Conservation (phyloP, 2,329 filamentous ascomycete species). For the Ophiocordyceps sinensis region DNA sequence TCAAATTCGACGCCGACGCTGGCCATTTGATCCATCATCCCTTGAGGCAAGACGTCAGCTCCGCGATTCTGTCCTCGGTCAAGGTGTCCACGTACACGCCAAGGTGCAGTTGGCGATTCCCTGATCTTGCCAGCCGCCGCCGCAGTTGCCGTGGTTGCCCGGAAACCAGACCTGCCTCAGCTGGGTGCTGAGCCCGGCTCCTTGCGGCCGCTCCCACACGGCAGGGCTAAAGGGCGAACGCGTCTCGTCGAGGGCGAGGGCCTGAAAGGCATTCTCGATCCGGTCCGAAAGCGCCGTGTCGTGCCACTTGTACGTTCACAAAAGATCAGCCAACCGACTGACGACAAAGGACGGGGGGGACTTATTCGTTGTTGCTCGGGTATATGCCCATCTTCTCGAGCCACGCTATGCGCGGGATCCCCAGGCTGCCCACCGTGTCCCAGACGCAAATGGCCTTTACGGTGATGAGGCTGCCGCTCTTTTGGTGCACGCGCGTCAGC, state of each 20-base stretch:
- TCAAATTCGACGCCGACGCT: slow-evolving; percentile 37
- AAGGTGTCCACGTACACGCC: slow-evolving; percentile 17
- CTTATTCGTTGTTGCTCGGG: slow-evolving; percentile 30
- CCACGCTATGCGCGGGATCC: slow-evolving; percentile 30
- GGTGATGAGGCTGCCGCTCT: slow-evolving; percentile 27
- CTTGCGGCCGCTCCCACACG: slow-evolving; percentile 33
- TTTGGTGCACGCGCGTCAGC: slow-evolving; percentile 27
- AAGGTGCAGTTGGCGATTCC: slow-evolving; percentile 25
- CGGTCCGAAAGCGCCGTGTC: slow-evolving; percentile 36
- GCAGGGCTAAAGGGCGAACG: slow-evolving; percentile 39
- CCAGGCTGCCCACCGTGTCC: slow-evolving; percentile 28
- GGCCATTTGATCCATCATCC: slow-evolving; percentile 42
- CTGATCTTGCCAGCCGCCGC: slow-evolving; percentile 48
- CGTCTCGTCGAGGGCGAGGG: slow-evolving; percentile 42
- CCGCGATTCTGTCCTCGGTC: neutral
- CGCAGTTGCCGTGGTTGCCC: slow-evolving; percentile 56
- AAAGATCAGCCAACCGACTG: slow-evolving; percentile 14
- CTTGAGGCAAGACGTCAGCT: slow-evolving; percentile 12
- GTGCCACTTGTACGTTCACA: slow-evolving; percentile 32
- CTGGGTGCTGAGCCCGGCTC: slow-evolving; percentile 24
- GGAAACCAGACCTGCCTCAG: slow-evolving; percentile 50
- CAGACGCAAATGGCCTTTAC: slow-evolving; percentile 31
- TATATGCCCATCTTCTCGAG: slow-evolving; percentile 31
- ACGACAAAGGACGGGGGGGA: slow-evolving; percentile 8
- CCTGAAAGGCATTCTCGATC: slow-evolving; percentile 44